Evolutionary conservation across 2,329 filamentous ascomycete species (phyloP), one percentile per base, ranked within the genome.

Genomic region (Trichophyton benhamiae): DNA sequence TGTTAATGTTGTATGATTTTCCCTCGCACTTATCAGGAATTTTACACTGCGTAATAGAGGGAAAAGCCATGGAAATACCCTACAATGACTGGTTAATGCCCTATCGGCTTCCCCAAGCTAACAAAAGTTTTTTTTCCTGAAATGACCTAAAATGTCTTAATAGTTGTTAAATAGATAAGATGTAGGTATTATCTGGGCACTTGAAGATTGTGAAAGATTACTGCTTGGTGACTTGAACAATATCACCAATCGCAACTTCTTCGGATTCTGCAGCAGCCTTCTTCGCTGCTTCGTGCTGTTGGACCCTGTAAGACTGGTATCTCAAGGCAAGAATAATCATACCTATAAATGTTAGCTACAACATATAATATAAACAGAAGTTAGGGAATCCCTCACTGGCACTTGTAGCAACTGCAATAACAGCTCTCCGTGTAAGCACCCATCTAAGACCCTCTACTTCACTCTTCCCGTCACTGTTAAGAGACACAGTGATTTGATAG

Each of bases 401-500:
- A 72, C 78, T 77, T 3, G 71, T 74, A 9, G 72, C 82, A 63
- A 87, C 78, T 0, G 83, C 82, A 62, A 83, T 76, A 13, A 84
- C 83, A 1, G 84, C 83, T n/a, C 85, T 76, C 53, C 85, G 75
- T 8, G 85, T 87, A 62, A 87, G 75, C 48, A 96, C 85, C 94
- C 94, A 97, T 63, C 94, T 82, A 57, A 99, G 78, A 1, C 87
- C 88, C 73, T 99, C 94, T 57, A 97, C 91, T 68, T 96, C 89
- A 3, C 88, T 92, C 72, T 92, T 91, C 57, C 88, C 85, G 73
- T 97, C 94, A 64, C 89, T 94, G 72, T 90, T 95, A 49, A 99
- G 81, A 46, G 84, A 82, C 36, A 96, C 90, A 22, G 89, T 95
- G 73, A 99, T 97, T 72, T 95, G 94, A 76, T 97, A 96, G 75